These are phyloP conservation scores for Echinochloa phyllopogon DNA, from an alignment of 176 grass and related monocot genomes.

Conservation along the genomic window DNA sequence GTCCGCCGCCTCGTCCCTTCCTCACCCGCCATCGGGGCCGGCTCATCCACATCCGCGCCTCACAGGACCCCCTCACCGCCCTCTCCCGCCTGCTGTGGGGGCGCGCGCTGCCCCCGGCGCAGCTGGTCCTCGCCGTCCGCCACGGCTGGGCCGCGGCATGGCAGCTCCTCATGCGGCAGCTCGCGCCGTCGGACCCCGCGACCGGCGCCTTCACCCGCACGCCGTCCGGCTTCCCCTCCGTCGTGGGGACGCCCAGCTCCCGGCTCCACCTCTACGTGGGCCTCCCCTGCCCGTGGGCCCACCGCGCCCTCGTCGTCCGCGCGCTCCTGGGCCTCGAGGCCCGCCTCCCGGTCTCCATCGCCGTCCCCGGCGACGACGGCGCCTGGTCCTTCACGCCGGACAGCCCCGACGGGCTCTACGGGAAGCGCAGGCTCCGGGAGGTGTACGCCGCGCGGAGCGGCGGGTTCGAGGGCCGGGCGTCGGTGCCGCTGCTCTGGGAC, in stretches of 20 bases:
- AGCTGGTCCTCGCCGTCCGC: slow-evolving; percentile 65
- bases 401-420: slow-evolving; percentile 65
- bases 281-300: slow-evolving; percentile 89
- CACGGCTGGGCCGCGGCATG: slow-evolving; percentile 60
- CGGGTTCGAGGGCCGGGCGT: slow-evolving; percentile 81
- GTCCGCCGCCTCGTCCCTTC: not conserved
- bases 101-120: slow-evolving; percentile 57
- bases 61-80: slow-evolving; percentile 53
- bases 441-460: slow-evolving; percentile 69
- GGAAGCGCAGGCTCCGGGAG: slow-evolving; percentile 75
- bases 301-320: slow-evolving; percentile 74
- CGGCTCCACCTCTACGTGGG: slow-evolving; percentile 87
- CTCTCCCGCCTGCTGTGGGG: slow-evolving; percentile 61
- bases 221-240: slow-evolving; percentile 57
- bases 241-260: slow-evolving; percentile 28
- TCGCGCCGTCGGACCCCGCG: slow-evolving; percentile 63
- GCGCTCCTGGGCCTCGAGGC: slow-evolving; percentile 61
- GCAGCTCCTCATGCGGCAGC: slow-evolving; percentile 90
- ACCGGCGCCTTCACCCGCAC: slow-evolving; percentile 73
- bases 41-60: slow-evolving; percentile 22
- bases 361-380: slow-evolving; percentile 68
- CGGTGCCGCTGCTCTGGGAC: slow-evolving; percentile 95
- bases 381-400: slow-evolving; percentile 69
- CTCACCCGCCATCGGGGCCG: not conserved
- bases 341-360: slow-evolving; percentile 64